Base-by-base conservation (phyloP, 2,329 filamentous ascomycete species). In the Trichoderma harzianum region DNA sequence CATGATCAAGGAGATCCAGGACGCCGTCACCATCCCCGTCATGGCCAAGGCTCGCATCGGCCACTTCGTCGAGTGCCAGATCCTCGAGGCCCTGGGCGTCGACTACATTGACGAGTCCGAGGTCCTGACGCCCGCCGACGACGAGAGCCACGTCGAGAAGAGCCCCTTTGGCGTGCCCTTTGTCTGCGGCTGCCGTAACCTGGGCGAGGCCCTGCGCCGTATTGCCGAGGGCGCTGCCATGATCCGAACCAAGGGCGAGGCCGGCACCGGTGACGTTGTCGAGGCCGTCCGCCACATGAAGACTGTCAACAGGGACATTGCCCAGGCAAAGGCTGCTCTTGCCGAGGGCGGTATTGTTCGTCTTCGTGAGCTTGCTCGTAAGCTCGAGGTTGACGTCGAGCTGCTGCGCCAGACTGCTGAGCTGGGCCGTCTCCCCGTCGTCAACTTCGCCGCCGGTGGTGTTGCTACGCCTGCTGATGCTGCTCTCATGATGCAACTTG, bases 41-140 rank as follows among this genome's bases (percentile, higher is more conserved):
- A 98, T 99, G 96, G 96, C 96, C 75, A 99, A 99, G 86, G 95
- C 95, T 28, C 90, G 96, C 80, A 99, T 98, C 80, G 96, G 96
- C 47, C 96, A 99, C 85, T 95, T 98, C 77, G 95, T 98, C 78
- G 96, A 99, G 86, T 98, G 95, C 86, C 95, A 95, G 91, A 97
- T 99, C 84, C 92, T 99, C 79, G 93, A 98, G 87, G 90, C 93
- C 72, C 91, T 98, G 69, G 95, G 93, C 74, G 92, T 98, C 78
- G 96, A 99, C 86, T 99, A 97, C 86, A 96, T 99, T 77, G 95
- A 99, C 83, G 96, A 99, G 86, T 95, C 92, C 82, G 96, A 99
- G 89, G 96, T 99, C 69, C 89, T 99, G 68, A 99, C 96, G 6
- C 95, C 95, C 1, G 96, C 96, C 75, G 96, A 99, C 82, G 89